Evolutionary conservation across 257 asterid genomes (phyloP), one percentile per base, ranked within the genome.

Genomic region (Solanum pinnatisectum): DNA sequence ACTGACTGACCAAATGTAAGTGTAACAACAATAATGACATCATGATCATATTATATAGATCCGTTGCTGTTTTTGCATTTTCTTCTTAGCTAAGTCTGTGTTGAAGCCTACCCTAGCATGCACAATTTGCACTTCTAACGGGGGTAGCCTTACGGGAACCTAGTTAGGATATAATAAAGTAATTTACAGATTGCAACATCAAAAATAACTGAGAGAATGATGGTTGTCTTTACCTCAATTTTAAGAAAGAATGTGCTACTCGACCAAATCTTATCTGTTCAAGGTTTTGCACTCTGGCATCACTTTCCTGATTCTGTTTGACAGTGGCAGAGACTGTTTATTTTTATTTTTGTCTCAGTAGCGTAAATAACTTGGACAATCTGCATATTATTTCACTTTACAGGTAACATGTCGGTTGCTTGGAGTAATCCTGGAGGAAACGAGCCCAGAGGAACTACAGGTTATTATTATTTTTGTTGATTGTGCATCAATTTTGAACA

Each of bases 371-470:
- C 67, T 7, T 44, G 8, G 65, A 79, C 22, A 44, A 27, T 79
- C 67, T 79, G 40, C 14, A 79, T 79, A 27, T 79, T 79, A 16
- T 79, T 44, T 79, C 85, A 44, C 23, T 40, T 27, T 89, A 89
- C 88, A 94, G 99, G 96, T 96, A 84, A 96, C 99, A 59, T 96
- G 98, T 89, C 92, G 90, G 86, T 88, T 96, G 91, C 95, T 96
- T 85, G 98, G 98, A 83, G 94, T 96, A 88, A 92, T 96, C 90
- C 93, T 96, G 9, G 98, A 94, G 91, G 98, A 96, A 90, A 93
- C 91, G 88, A 93, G 93, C 88, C 98, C 98, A 73, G 99, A 96
- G 93, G 98, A 96, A 92, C 96, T 96, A 87, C 98, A 94, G 98
- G 99, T 95, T 90, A 40, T 87, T 87, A 22, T 59, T 90, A 79